Conservation (phyloP, 2,329 filamentous ascomycete species). For the Fusarium buharicum region DNA sequence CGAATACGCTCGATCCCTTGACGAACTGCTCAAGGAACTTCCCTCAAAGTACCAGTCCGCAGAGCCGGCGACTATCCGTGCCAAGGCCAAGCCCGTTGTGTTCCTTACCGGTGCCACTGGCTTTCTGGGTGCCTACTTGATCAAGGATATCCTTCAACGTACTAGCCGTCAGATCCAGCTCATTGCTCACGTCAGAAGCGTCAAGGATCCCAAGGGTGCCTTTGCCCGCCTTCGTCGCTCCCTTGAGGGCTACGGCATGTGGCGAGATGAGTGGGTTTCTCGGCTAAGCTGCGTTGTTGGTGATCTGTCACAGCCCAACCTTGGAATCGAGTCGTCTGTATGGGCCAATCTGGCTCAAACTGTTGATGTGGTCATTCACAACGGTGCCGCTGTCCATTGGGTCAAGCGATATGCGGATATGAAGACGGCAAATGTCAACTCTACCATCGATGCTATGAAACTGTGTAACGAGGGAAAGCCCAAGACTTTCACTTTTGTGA, state of each 20-base stretch:
- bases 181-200: conserved; percentile 77
- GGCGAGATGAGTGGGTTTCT: conserved; percentile 73
- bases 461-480: conserved; percentile 81
- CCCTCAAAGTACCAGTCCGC: conserved; percentile 52
- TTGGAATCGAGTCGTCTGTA: conserved; percentile 73
- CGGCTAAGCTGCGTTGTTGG: conserved; percentile 77
- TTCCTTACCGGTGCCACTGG: conserved; percentile 84
- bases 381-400: conserved; percentile 86
- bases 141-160: conserved; percentile 75
- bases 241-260: conserved; percentile 81
- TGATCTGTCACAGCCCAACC: conserved; percentile 75
- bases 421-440: conserved; percentile 79
- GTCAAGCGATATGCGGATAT: conserved; percentile 79
- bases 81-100: conserved; percentile 62
- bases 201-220: conserved; percentile 68
- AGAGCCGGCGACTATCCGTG: conserved; percentile 50
- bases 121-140: conserved; percentile 84
- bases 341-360: conserved; percentile 74
- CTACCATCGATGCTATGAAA: conserved; percentile 78
- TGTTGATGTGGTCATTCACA: conserved; percentile 82
- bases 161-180: conserved; percentile 53
- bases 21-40: conserved; percentile 61
- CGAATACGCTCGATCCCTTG: conserved; percentile 64
- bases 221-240: conserved; percentile 73
- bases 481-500: conserved; percentile 84